Evolutionary conservation across 163 green algal genomes (phyloP).

Genomic region (Volvox carteri): DNA sequence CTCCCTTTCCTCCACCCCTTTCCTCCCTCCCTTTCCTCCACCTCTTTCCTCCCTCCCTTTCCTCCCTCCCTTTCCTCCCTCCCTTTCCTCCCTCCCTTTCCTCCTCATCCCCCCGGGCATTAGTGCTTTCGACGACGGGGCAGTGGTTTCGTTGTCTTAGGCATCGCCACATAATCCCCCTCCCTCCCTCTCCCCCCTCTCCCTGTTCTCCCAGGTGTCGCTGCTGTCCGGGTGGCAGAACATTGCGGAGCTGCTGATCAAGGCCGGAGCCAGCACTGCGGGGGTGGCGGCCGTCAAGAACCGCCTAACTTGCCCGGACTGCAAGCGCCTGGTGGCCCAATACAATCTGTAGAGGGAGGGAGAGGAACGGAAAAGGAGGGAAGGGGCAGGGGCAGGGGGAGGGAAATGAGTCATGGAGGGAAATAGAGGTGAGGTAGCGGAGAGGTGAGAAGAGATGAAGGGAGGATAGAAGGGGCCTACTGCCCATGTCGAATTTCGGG

Average conservation of each 20-base stretch:
- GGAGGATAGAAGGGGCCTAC: too few relatives aligned
- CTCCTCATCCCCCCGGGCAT: too few relatives aligned
- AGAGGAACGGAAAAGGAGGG: neutral
- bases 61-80: too few relatives aligned
- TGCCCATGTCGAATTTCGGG: neutral
- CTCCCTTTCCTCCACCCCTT: too few relatives aligned
- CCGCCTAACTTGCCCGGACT: constrained; percentile 64
- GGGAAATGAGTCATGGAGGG: neutral
- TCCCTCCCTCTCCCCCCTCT: neutral
- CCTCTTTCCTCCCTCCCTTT: too few relatives aligned
- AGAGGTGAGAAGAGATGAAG: too few relatives aligned
- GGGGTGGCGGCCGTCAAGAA: constrained; percentile 65
- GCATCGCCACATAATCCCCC: too few relatives aligned
- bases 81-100: too few relatives aligned
- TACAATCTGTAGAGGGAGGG: constrained; percentile 56
- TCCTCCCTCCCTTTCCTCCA: too few relatives aligned
- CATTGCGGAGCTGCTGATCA: constrained; percentile 69
- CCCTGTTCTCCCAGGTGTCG: constrained; percentile 42
- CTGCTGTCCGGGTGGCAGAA: constrained; percentile 65
- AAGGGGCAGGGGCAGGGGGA: neutral
- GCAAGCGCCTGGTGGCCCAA: constrained; percentile 59
- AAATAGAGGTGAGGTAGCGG: neutral
- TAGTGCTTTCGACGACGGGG: too few relatives aligned
- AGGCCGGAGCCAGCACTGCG: constrained; percentile 55
- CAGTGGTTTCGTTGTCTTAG: too few relatives aligned